Percentiles rank a stretch among this genome's conserved stretches.
These are phyloP conservation scores for Rhodotorula sp. DNA, from an alignment of 1,284 basidiomycete species.

Conservation along the genomic window DNA sequence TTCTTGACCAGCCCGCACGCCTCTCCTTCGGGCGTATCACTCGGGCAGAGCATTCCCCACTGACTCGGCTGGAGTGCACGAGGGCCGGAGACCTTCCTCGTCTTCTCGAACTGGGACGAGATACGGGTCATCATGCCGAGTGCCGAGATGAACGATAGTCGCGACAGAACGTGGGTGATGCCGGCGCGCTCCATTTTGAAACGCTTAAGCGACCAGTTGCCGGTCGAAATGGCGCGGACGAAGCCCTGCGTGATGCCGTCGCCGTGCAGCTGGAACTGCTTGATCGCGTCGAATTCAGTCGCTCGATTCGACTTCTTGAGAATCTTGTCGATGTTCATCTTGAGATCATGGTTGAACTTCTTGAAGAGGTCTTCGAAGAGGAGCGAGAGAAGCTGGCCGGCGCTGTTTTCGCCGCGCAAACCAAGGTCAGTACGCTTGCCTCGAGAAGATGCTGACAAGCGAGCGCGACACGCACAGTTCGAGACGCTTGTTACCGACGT, in stretches of 20 bases:
- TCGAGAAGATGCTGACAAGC: conserved; percentile 14
- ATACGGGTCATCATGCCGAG: conserved; percentile 99
- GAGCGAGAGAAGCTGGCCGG: conserved; percentile 91
- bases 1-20: conserved; percentile 99
- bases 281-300: conserved; percentile 91
- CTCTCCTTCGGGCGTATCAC: conserved; percentile 99
- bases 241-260: conserved; percentile 96
- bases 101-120: conserved; percentile 98
- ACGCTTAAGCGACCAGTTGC: conserved; percentile 98
- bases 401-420: conserved; percentile 55
- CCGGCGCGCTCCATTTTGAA: conserved; percentile 99
- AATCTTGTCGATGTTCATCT: conserved; percentile 95
- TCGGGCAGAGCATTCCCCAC: conserved; percentile 98
- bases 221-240: conserved; percentile 95
- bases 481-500: conserved; percentile 98
- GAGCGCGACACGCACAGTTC: conserved; percentile 68
- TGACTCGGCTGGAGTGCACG: conserved; percentile 96
- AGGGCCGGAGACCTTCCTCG: conserved; percentile 96
- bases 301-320: conserved; percentile 95
- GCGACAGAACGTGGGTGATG: conserved; percentile 94
- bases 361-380: conserved; percentile 99
- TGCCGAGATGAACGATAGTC: conserved; percentile 93
- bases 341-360: conserved; percentile 95
- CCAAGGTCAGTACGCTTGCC: too few relatives aligned
- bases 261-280: conserved; percentile 77